Percentiles rank a stretch among this genome's conserved stretches.
These are phyloP conservation scores for Tagetes erecta DNA, from an alignment of 129 eudicot species.

Conservation along the genomic window DNA sequence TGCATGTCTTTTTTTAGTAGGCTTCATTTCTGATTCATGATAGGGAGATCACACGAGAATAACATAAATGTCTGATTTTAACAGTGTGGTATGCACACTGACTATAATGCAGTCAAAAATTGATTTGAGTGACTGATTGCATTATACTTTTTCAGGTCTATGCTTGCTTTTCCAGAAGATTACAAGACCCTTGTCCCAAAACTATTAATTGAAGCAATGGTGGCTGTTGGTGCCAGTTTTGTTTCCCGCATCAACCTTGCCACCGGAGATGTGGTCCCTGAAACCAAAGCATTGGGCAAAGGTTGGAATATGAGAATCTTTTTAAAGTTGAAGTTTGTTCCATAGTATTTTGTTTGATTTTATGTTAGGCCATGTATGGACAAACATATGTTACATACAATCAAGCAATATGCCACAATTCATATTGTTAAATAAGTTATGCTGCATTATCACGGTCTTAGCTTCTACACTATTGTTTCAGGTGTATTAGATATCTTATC, in stretches of 20 bases:
- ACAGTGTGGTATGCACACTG: slow-evolving; percentile 1
- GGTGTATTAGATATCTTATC: slow-evolving; percentile 89
- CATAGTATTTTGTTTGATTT: slow-evolving; percentile 3
- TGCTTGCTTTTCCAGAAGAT: slow-evolving; percentile 93
- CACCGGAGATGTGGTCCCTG: slow-evolving; percentile 89
- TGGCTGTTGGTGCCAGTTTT: slow-evolving; percentile 72
- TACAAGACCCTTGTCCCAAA: slow-evolving; percentile 87
- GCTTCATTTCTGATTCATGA: neutral
- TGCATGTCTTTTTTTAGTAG: neutral
- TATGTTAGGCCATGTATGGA: slow-evolving; percentile 2
- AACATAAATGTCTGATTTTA: neutral
- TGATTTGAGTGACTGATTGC: slow-evolving; percentile 26
- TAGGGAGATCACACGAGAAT: neutral
- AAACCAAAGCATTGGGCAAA: slow-evolving; percentile 89
- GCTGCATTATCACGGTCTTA: slow-evolving; percentile 13
- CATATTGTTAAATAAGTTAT: neutral
- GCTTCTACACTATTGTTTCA: slow-evolving; percentile 38
- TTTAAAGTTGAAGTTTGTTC: neutral
- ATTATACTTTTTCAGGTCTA: slow-evolving; percentile 60
- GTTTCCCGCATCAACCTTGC: slow-evolving; percentile 86
- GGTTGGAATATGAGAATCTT: slow-evolving; percentile 42
- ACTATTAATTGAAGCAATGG: slow-evolving; percentile 73
- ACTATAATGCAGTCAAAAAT: neutral
- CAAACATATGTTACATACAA: slow-evolving; percentile 8
- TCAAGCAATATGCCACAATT: slow-evolving; percentile 26